Percentiles rank a stretch among this genome's conserved stretches.
These are phyloP conservation scores for Ceriops zippeliana DNA, from an alignment of 345 rosid species.

Conservation along the genomic window DNA sequence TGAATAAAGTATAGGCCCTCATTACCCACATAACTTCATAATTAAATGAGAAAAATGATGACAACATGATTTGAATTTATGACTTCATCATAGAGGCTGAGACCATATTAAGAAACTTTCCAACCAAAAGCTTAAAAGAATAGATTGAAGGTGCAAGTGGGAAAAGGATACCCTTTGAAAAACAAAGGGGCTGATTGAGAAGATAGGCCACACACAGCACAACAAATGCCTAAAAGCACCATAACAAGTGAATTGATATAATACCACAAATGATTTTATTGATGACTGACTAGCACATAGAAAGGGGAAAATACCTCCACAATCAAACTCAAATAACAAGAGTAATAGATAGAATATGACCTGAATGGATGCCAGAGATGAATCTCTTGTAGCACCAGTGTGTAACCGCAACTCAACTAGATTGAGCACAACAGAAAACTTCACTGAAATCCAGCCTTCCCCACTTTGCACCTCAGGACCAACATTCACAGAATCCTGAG, in stretches of 20 bases:
- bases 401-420: constrained; percentile 72
- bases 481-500: constrained; percentile 36
- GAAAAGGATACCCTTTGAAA: too few species aligned
- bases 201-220: neutral
- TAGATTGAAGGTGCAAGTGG: too few species aligned
- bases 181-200: neutral
- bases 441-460: constrained; percentile 60
- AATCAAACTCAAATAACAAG: neutral
- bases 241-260: neutral
- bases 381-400: constrained; percentile 65
- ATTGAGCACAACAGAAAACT: constrained; percentile 67
- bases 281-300: constrained; percentile 2
- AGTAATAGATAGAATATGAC: constrained; percentile 29
- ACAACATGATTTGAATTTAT: too few species aligned
- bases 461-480: constrained; percentile 31
- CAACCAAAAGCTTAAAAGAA: too few species aligned
- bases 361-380: constrained; percentile 78
- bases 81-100: too few species aligned
- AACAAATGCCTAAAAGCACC: neutral
- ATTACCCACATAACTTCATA: too few species aligned
- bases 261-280: neutral
- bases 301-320: neutral
- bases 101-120: too few species aligned
- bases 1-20: too few species aligned
- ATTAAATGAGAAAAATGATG: too few species aligned